Percentiles rank a stretch among this genome's conserved stretches.
phyloP scores from a whole-genome alignment of 371 early-diverging fungal genomes.

The Coemansia sp. region DNA sequence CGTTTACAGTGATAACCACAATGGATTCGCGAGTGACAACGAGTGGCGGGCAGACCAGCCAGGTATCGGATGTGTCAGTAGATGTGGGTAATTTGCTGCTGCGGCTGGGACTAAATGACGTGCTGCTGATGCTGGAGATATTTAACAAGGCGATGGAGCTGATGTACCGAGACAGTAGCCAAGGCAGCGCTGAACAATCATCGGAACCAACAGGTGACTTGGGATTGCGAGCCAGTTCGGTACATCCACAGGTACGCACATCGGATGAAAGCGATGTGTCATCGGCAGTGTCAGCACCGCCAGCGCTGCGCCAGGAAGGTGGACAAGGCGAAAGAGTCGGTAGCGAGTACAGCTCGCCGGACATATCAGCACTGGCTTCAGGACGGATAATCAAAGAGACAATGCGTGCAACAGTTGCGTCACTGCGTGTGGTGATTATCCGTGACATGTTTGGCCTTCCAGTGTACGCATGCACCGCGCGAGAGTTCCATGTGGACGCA shows the following conservation, averaged over 20 bases:
- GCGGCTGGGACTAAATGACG: slow-evolving; percentile 80
- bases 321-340: neutral
- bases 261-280: slow-evolving; percentile 1
- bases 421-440: slow-evolving; percentile 78
- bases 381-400: slow-evolving; percentile 46
- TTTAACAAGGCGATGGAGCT: slow-evolving; percentile 70
- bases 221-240: neutral
- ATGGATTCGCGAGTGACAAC: slow-evolving; percentile 64
- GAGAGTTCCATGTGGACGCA: slow-evolving; percentile 73
- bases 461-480: slow-evolving; percentile 80
- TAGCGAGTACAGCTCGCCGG: neutral
- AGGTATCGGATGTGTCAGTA: slow-evolving; percentile 59
- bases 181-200: slow-evolving; percentile 2
- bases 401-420: slow-evolving; percentile 40
- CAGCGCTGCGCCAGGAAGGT: neutral
- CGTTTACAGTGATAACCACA: slow-evolving; percentile 76
- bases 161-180: slow-evolving; percentile 47
- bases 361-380: slow-evolving; percentile 4
- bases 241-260: neutral
- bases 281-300: neutral
- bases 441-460: slow-evolving; percentile 81
- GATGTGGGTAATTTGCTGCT: slow-evolving; percentile 65
- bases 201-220: neutral
- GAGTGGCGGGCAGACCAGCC: slow-evolving; percentile 45
- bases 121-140: slow-evolving; percentile 76